phyloP scores from a whole-genome alignment of 2,329 filamentous ascomycete genomes.

The Paecilomyces niveus region DNA sequence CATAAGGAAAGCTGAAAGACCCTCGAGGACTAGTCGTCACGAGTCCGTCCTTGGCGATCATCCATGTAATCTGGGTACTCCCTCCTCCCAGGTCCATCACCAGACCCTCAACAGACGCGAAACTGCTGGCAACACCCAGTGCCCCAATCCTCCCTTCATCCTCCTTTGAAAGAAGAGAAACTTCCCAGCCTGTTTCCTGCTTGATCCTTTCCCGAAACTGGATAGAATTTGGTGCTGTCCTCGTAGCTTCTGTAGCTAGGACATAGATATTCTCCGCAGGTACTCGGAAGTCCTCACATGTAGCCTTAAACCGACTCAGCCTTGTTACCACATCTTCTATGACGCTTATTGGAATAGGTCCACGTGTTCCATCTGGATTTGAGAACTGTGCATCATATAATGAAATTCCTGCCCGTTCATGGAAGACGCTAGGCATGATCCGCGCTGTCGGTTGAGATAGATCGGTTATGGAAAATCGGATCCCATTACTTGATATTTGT shows the following conservation, averaged over 20 bases:
- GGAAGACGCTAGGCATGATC: conserved; percentile 70
- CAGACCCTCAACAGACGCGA: conserved; percentile 63
- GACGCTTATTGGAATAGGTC: conserved; percentile 51
- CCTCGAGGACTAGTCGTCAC: conserved; percentile 48
- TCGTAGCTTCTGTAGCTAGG: conserved; percentile 83
- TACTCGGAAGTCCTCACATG: conserved; percentile 65
- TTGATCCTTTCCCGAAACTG: conserved; percentile 62
- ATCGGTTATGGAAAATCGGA: conserved; percentile 81
- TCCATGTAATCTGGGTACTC: conserved; percentile 64
- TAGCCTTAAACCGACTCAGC: conserved; percentile 62
- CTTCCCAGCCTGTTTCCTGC: conserved; percentile 56
- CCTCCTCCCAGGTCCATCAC: conserved; percentile 84
- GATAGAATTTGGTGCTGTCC: conserved; percentile 66
- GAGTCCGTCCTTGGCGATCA: conserved; percentile 45
- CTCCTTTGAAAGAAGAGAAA: conserved; percentile 66
- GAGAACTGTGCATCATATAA: conserved; percentile 66
- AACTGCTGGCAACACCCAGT: conserved; percentile 71
- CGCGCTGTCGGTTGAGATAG: conserved; percentile 63
- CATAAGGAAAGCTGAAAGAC: conserved; percentile 62
- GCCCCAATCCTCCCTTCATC: conserved; percentile 80
- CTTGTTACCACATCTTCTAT: conserved; percentile 61
- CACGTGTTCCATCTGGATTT: conserved; percentile 22
- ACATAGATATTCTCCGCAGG: conserved; percentile 58
- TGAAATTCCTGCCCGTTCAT: conserved; percentile 70
- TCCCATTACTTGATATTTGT: conserved; percentile 59